phyloP scores from a whole-genome alignment of 148 eudicot species.

The Camellia granthamiana region DNA sequence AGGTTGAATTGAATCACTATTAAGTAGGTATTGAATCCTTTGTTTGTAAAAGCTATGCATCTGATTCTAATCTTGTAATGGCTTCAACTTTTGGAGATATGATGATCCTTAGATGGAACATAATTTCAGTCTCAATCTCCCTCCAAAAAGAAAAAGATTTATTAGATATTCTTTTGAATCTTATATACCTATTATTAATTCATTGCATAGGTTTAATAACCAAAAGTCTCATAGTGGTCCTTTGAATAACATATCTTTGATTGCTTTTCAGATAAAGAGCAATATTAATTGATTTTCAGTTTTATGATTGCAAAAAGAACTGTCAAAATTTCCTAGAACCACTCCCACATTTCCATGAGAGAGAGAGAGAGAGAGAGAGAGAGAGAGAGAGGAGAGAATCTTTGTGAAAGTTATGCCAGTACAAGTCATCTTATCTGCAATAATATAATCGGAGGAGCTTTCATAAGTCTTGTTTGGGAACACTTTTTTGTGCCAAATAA shows the following conservation, averaged over 20 bases:
- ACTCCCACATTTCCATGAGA: background rate
- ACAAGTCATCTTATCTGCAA: background rate
- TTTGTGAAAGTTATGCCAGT: constrained; percentile 7
- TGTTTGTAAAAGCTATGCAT: no score
- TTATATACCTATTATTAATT: background rate
- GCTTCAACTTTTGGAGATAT: no score
- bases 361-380: background rate
- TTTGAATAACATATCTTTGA: background rate
- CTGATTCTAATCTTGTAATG: no score
- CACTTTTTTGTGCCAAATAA: background rate
- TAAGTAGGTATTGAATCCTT: no score
- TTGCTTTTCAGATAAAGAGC: background rate
- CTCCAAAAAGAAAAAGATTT: background rate
- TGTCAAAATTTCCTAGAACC: background rate
- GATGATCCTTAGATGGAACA: background rate
- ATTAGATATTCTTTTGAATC: background rate
- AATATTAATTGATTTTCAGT: constrained; percentile 1
- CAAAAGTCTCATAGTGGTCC: constrained; percentile 1
- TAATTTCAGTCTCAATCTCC: background rate
- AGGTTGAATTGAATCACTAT: no score
- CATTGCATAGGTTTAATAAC: constrained; percentile 3
- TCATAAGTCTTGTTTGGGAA: background rate
- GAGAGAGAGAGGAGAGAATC: background rate
- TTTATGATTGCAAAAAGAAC: background rate
- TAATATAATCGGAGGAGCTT: background rate